phyloP scores from a whole-genome alignment of 2,329 filamentous ascomycete genomes.

The Fusarium chuoi region DNA sequence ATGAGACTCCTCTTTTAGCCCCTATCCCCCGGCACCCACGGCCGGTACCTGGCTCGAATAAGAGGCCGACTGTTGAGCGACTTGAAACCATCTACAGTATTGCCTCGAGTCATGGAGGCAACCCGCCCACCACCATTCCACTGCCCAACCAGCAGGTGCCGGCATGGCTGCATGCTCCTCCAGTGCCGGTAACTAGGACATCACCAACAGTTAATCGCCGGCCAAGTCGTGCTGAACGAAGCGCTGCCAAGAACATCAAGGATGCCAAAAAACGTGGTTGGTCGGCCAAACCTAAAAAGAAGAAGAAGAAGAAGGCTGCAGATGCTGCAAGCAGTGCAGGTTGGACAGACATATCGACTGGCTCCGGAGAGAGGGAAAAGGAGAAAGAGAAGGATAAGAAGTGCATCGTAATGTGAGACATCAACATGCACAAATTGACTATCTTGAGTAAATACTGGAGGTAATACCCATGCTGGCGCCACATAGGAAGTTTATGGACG shows the following conservation, averaged over 20 bases:
- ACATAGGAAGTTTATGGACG: constrained; percentile 1
- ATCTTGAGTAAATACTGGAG: neutral
- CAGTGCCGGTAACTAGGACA: constrained; percentile 50
- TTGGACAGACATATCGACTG: constrained; percentile 63
- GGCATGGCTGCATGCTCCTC: constrained; percentile 51
- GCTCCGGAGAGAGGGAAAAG: constrained; percentile 41
- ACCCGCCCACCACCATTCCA: constrained; percentile 12
- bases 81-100: constrained; percentile 65
- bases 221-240: constrained; percentile 67
- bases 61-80: constrained; percentile 61
- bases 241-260: constrained; percentile 70
- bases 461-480: constrained; percentile 18
- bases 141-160: constrained; percentile 39
- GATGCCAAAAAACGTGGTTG: constrained; percentile 70
- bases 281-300: constrained; percentile 56
- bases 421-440: constrained; percentile 1
- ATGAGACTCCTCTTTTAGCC: constrained; percentile 61
- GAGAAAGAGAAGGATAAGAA: constrained; percentile 60
- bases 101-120: constrained; percentile 36
- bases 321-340: constrained; percentile 58
- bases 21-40: constrained; percentile 64
- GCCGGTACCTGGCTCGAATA: constrained; percentile 46
- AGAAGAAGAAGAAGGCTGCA: constrained; percentile 52
- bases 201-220: constrained; percentile 58
- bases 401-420: constrained; percentile 63